Evolutionary conservation across 202 grass and related monocot species (phyloP), one percentile per base, ranked within the genome.

Genomic region (Eragrostis tef): DNA sequence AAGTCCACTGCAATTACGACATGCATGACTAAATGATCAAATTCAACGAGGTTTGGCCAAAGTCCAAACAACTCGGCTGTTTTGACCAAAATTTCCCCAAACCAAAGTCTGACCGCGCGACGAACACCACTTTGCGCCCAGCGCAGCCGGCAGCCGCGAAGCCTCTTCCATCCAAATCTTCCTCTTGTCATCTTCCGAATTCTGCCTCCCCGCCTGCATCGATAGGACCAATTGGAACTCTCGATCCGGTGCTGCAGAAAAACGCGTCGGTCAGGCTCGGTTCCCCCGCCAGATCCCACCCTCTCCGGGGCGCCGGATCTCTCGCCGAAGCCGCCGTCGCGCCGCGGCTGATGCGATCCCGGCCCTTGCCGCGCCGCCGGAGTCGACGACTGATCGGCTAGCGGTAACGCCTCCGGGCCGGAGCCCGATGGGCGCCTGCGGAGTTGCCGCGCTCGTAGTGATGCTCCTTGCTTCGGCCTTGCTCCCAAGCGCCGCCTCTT

Each of bases 401-500:
- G 78, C 36, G 21, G 64, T 19, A 67, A 47, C 27, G 0, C 24
- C 58, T 57, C 14, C 27, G 10, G 6, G 29, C 50, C 21, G 41
- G 41, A 14, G 15, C 5, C 51, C 60, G 68, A 90, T 86, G 88
- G 88, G 84, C 26, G 43, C 50, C 61, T 10, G 75, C 74, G 17
- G 67, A 62, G 24, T 83, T 62, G 15, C 62, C 24, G 79, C 68
- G 50, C 52, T 86, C 1, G 5, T 45, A 9, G 73, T 48, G 60
- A 61, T 89, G 36, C 50, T 89, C 26, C 73, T 86, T 4, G 69
- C 84, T 24, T 21, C 67, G 67, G 73, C 52, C n/a, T 52, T 83
- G 73, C 79, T 83, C 10, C 67, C 79, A 0, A 6, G 7, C 61
- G 65, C 62, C 13, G 81, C 27, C 62, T 53, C 59, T 29, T 80